Base-by-base conservation (phyloP, 1,284 basidiomycete genomes). In the Malassezia restricta region DNA sequence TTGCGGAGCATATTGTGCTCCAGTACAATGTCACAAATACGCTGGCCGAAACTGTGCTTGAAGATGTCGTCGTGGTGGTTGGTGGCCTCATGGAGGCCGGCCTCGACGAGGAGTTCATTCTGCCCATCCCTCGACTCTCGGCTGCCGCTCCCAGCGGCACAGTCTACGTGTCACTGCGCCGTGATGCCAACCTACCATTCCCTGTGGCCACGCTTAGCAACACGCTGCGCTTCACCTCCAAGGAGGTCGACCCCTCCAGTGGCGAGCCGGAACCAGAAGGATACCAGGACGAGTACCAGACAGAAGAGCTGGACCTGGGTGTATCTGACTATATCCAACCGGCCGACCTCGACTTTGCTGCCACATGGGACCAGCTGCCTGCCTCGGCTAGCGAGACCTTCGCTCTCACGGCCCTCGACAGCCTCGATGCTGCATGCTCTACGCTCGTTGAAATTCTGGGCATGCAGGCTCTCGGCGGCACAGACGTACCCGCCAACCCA, bases 21-120 rank as follows among this genome's bases (percentile, higher is more conserved):
- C 64, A 98, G 85, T 96, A 89, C 81, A 95, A 96, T 76, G 83
- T 98, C 47, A 87, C 88, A 54, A 98, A 98, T 74, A 98, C 94
- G n/a, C 80, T 99, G 49, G 84, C 89, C n/a, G 94, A 99, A 73
- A 91, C 88, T 3, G 85, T 98, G 5, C 78, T 99, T 56, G 94
- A 98, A 74, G 83, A 91, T 64, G 88, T 94, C 15, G 65, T 61
- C 9, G 66, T 73, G 17, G 86, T 89, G n/a, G 87, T 98, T 9
- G 80, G 89, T 63, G 92, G 96, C 83, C 80, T 84, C 59, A 87
- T 89, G 27, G 75, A 76, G 33, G 77, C 79, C 12, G 84, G 83
- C 1, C 76, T 98, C 61, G 82, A 81, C 42, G 92, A 98, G 76
- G 90, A 96, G 74, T 96, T 95, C 72, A 94, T 96, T 68, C 86